phyloP scores from a whole-genome alignment of 768 basidiomycete genomes.

The Hypsizygus marmoreus region DNA sequence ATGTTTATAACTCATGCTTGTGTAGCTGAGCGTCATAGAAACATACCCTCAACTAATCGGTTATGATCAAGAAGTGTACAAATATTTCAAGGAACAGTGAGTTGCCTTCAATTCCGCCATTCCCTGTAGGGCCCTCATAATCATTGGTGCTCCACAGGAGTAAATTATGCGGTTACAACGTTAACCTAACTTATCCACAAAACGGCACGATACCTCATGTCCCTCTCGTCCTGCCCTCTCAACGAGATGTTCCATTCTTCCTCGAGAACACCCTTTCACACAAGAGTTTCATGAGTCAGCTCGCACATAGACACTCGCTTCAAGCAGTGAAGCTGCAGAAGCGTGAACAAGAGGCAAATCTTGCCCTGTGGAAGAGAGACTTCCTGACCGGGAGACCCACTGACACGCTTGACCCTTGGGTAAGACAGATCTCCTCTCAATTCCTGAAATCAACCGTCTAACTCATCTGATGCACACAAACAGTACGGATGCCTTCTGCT shows the following conservation, averaged over 20 bases:
- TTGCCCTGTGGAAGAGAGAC: slow-evolving; percentile 47
- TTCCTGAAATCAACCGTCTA: no score
- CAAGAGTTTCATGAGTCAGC: slow-evolving; percentile 20
- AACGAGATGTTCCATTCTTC: slow-evolving; percentile 35
- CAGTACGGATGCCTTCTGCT: slow-evolving; percentile 68
- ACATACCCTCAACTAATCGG: slow-evolving; percentile 79
- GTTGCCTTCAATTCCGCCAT: slow-evolving; percentile 24
- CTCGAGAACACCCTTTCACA: slow-evolving; percentile 16
- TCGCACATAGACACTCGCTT: slow-evolving; percentile 23
- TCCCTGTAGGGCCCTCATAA: background rate
- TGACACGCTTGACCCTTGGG: slow-evolving; percentile 59
- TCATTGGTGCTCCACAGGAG: slow-evolving; percentile 36
- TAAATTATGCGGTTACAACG: slow-evolving; percentile 62
- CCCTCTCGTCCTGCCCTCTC: slow-evolving; percentile 33
- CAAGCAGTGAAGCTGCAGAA: slow-evolving; percentile 20
- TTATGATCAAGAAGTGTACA: slow-evolving; percentile 65
- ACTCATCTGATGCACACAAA: no score
- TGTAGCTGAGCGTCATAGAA: slow-evolving; percentile 57
- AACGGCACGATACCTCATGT: slow-evolving; percentile 49
- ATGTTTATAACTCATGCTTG: slow-evolving; percentile 3
- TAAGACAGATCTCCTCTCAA: no score
- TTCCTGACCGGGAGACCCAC: slow-evolving; percentile 45
- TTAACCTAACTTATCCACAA: slow-evolving; percentile 73
- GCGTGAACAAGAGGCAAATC: slow-evolving; percentile 25
- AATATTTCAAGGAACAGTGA: slow-evolving; percentile 71